Conservation (phyloP, 495 filamentous ascomycete genomes). For the Aspergillus ostianus region DNA sequence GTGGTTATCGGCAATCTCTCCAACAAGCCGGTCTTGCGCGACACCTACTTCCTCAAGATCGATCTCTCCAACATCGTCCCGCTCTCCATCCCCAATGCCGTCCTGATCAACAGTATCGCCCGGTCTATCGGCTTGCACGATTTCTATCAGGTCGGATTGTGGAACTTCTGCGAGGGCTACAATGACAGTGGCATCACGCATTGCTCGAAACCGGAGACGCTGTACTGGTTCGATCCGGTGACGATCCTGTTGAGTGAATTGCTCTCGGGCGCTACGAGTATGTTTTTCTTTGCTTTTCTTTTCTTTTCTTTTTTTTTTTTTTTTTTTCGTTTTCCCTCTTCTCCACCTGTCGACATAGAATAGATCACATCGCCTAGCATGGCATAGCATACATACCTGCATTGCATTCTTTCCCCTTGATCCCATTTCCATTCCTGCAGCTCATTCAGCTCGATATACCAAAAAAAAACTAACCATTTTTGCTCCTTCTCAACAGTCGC, state of each 20-base stretch:
- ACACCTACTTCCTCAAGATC: constrained; percentile 80
- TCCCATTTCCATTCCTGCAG: neutral
- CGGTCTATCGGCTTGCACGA: constrained; percentile 84
- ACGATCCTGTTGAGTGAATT: constrained; percentile 74
- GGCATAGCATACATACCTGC: no score
- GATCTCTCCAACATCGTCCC: constrained; percentile 85
- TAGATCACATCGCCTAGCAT: no score
- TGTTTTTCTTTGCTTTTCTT: constrained; percentile 21
- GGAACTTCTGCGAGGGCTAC: constrained; percentile 89
- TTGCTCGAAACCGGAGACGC: constrained; percentile 63
- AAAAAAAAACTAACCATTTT: constrained; percentile 16
- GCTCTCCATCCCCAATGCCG: constrained; percentile 66
- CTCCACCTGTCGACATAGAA: no score
- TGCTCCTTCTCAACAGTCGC: constrained; percentile 53
- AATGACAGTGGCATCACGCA: constrained; percentile 65
- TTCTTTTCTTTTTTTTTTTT: neutral
- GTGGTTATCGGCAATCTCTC: constrained; percentile 72
- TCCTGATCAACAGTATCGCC: constrained; percentile 84
- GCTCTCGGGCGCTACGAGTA: constrained; percentile 75
- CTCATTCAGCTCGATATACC: neutral
- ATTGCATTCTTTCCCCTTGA: no score
- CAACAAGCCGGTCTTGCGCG: constrained; percentile 54
- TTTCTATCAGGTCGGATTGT: constrained; percentile 90
- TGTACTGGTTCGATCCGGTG: constrained; percentile 93
- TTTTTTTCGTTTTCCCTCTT: neutral